Conservation (phyloP, 176 grass and related monocot species). For the Dactylis glomerata region DNA sequence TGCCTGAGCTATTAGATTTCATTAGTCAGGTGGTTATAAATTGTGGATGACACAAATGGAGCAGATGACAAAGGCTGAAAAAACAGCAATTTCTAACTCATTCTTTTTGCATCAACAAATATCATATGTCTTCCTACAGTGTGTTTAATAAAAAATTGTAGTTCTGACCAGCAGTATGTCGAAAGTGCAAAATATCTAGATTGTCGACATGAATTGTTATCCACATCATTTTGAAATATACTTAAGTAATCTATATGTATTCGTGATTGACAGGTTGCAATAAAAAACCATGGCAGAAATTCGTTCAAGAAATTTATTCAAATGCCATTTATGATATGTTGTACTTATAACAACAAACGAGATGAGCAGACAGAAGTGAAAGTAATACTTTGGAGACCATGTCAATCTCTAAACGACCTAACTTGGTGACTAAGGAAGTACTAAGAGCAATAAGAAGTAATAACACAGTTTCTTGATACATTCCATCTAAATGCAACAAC, state of each 20-base stretch:
- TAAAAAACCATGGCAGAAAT: not conserved
- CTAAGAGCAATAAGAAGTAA: not conserved
- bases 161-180: not conserved
- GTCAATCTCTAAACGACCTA: not conserved
- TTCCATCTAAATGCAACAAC: too few relatives aligned
- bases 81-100: not conserved
- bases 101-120: not conserved
- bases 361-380: not conserved
- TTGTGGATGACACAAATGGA: not conserved
- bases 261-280: not conserved
- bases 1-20: not conserved
- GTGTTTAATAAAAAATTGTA: not conserved
- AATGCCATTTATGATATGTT: not conserved
- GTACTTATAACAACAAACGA: not conserved
- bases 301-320: not conserved
- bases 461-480: not conserved
- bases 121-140: not conserved
- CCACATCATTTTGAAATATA: slow-evolving; percentile 3
- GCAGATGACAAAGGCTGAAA: not conserved
- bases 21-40: not conserved
- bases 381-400: not conserved
- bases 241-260: not conserved
- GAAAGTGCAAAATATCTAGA: not conserved
- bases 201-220: not conserved
- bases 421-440: not conserved